Evolutionary conservation across 192 early-diverging fungal genomes (phyloP).

Genomic region (Blastocladiella britannica): DNA sequence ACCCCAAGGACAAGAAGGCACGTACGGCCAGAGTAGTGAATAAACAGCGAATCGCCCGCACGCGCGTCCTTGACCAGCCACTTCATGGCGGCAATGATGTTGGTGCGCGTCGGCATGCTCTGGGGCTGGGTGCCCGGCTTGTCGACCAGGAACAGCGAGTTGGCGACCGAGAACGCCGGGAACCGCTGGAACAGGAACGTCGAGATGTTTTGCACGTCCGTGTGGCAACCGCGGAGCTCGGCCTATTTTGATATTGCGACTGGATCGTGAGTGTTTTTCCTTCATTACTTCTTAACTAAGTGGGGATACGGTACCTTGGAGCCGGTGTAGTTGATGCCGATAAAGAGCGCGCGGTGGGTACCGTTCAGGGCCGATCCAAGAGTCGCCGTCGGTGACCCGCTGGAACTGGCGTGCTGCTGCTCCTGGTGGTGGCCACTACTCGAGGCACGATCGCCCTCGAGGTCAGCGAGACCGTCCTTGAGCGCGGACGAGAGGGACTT

Average conservation of each 20-base stretch:
- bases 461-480: no score
- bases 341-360: conserved; percentile 72
- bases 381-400: no score
- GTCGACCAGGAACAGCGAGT: conserved; percentile 46
- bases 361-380: no score
- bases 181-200: conserved; percentile 29
- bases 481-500: no score
- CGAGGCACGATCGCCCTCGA: no score
- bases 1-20: conserved; percentile 12
- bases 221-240: conserved; percentile 49
- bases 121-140: conserved; percentile 38
- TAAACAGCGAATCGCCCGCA: neutral
- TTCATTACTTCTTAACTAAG: no score
- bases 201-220: conserved; percentile 57
- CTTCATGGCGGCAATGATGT: conserved; percentile 37
- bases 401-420: no score
- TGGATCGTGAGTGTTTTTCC: conserved; percentile 28
- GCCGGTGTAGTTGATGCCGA: conserved; percentile 80
- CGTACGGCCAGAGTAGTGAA: neutral
- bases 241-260: no score
- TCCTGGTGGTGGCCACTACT: no score
- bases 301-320: no score
- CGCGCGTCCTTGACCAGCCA: conserved; percentile 44
- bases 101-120: conserved; percentile 30
- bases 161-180: conserved; percentile 29